Base-by-base conservation (phyloP, 768 basidiomycete genomes). In the Kwoniella bestiolae region DNA sequence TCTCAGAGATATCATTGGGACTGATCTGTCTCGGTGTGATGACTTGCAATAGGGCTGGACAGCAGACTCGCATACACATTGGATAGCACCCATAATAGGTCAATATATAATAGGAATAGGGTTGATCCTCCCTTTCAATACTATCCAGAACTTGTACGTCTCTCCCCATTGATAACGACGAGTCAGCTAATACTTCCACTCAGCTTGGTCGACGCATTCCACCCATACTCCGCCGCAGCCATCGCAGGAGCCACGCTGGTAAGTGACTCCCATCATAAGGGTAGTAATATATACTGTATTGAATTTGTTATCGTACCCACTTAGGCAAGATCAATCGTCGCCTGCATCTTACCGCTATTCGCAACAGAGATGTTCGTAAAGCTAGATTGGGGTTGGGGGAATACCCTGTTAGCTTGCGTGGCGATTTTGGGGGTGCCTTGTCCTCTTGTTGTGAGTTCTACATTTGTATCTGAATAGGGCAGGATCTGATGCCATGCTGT, bases 171-270 rank as follows among this genome's bases (percentile, higher is more conserved):
- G n/a, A n/a, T n/a, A n/a, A n/a, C n/a, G n/a, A n/a, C 26, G 52
- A 25, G 6, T 32, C 52, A 21, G 32, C 26, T 61, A 9, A n/a
- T 31, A 8, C 26, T 9, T 23, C 29, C 12, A 5, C 5, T 31
- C 45, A 76, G 75, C 57, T 50, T 79, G n/a, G 77, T 79, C 2
- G 77, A 79, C 46, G 73, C 73, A 38, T 79, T 79, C 66, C 75
- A 71, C 60, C 77, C 77, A n/a, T 79, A 73, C 38, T 79, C 77
- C 6, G 77, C 77, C 26, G 74, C 77, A 3, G 75, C 63, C 3
- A 64, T 79, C 5, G 77, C 77, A 9, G 66, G 64, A 14, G 77
- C 77, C 2, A 79, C 75, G 49, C 71, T 70, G 2, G 72, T 78
- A 31, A 73, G 75, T 61, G 2, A 6, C 29, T 41, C 6, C 9